Evolutionary conservation across 495 filamentous ascomycete species (phyloP).

Genomic region (Thermothielavioides terrestris): DNA sequence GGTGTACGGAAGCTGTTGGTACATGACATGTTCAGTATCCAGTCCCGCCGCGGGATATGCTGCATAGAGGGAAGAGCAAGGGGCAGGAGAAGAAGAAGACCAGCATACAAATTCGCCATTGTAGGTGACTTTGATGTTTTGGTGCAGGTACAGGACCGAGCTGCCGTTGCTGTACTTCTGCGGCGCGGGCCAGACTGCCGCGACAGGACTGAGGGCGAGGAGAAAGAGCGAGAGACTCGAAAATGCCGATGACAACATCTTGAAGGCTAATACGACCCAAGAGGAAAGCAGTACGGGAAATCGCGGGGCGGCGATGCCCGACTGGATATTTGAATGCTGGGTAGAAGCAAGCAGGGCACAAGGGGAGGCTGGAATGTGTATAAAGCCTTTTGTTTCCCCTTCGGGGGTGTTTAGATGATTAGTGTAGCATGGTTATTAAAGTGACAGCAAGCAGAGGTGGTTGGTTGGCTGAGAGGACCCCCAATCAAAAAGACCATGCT

Average conservation of each 20-base stretch:
- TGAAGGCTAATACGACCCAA: neutral
- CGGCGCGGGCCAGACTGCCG: constrained; percentile 56
- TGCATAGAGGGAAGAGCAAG: constrained; percentile 6
- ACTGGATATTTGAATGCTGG: neutral
- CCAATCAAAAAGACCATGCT: constrained; percentile 4
- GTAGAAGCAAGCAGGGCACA: neutral
- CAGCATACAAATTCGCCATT: constrained; percentile 46
- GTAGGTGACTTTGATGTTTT: constrained; percentile 46
- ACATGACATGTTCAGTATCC: constrained; percentile 21
- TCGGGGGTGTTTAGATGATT: too few species aligned
- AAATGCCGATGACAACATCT: constrained; percentile 26
- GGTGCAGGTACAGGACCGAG: constrained; percentile 47
- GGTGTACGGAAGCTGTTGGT: constrained; percentile 35
- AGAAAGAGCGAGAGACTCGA: constrained; percentile 26
- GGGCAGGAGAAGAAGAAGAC: constrained; percentile 11
- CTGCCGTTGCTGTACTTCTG: constrained; percentile 42
- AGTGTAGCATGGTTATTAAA: too few species aligned
- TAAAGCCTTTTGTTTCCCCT: neutral
- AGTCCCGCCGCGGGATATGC: constrained; percentile 6
- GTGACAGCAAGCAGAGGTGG: constrained; percentile 4
- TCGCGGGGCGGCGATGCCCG: neutral
- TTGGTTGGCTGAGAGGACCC: neutral
- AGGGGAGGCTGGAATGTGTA: constrained; percentile 10
- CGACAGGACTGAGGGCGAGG: constrained; percentile 25
- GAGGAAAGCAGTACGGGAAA: neutral